Base-by-base conservation (phyloP, 352 stramenopile genomes). In the Phytophthora constricta region DNA sequence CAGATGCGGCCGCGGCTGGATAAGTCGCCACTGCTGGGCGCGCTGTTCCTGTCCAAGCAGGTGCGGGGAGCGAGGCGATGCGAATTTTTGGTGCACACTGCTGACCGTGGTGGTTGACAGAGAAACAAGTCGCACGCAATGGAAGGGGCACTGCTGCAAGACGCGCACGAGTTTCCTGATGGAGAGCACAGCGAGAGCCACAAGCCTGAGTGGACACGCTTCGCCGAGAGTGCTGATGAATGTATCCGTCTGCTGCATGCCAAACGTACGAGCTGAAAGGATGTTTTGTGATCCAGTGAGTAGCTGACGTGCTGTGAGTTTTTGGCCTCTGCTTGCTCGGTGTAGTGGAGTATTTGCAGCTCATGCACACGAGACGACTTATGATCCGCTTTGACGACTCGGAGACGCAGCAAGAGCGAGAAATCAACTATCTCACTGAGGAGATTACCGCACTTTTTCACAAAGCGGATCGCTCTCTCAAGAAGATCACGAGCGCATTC, bases 311-410 rank as follows among this genome's bases (percentile, higher is more conserved):
- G 10, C 8, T 51, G 27, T 16, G 4, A n/a, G 5, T 14, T 23
- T 13, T 7, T 59, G n/a, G n/a, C n/a, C n/a, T n/a, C n/a, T n/a
- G n/a, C 10, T 5, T 50, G 43, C 13, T 34, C 34, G 11, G 20
- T 51, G 10, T 31, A 95, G 87, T 95, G 56, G 85, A 93, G 23
- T 95, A 93, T 46, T 74, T 95, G 28, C 83, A 93, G 62, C 68
- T 92, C 45, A 57, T 95, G 22, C 87, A 95, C 64, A 92, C 84
- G 41, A 59, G 85, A 42, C 69, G 87, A 10, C 76, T 95, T 8
- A 93, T 95, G 87, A 90, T 95, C 54, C 82, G 87, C 16, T 95
- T 95, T 42, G 80, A 93, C 46, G 72, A 89, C 39, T 74, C 79
- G 0, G 87, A 95, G 54, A 70, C 73, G 4, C 68, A 82, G 46